Evolutionary conservation across 2,329 filamentous ascomycete species (phyloP).

Genomic region (Fonsecaea nubica): DNA sequence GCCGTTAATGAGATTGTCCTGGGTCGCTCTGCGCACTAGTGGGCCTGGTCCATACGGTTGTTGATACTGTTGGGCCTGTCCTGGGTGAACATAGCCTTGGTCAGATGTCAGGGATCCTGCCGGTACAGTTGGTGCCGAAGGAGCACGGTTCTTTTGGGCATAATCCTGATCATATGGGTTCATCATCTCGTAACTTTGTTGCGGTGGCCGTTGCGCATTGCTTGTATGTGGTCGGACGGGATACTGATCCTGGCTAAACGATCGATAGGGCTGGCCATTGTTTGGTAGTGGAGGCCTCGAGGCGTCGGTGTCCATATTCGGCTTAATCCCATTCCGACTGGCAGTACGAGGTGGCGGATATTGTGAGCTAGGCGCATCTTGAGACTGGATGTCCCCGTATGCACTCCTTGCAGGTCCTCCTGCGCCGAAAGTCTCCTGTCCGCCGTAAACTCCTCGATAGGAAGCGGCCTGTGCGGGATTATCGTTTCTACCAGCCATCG

Average conservation of each 20-base stretch:
- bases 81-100: constrained; percentile 37
- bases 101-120: constrained; percentile 23
- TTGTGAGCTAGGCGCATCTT: constrained; percentile 25
- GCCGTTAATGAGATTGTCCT: constrained; percentile 32
- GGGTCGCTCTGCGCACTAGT: constrained; percentile 27
- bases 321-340: constrained; percentile 36
- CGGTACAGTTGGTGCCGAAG: constrained; percentile 24
- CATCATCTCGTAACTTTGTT: constrained; percentile 25
- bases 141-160: constrained; percentile 17
- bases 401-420: constrained; percentile 6
- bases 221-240: constrained; percentile 30
- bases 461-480: constrained; percentile 6
- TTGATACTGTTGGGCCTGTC: constrained; percentile 28
- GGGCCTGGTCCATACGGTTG: constrained; percentile 33
- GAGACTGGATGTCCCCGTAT: constrained; percentile 20
- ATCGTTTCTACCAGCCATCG: constrained; percentile 16
- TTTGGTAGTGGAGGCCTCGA: constrained; percentile 28
- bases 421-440: constrained; percentile 15
- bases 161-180: constrained; percentile 29
- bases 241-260: constrained; percentile 32
- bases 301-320: constrained; percentile 9
- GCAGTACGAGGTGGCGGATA: constrained; percentile 38
- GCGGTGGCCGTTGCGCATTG: constrained; percentile 30
- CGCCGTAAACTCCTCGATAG: constrained; percentile 20
- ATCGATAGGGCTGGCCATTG: constrained; percentile 27